Conservation (phyloP, 73 alveolate genomes). For the Paramecium sonneborni region DNA sequence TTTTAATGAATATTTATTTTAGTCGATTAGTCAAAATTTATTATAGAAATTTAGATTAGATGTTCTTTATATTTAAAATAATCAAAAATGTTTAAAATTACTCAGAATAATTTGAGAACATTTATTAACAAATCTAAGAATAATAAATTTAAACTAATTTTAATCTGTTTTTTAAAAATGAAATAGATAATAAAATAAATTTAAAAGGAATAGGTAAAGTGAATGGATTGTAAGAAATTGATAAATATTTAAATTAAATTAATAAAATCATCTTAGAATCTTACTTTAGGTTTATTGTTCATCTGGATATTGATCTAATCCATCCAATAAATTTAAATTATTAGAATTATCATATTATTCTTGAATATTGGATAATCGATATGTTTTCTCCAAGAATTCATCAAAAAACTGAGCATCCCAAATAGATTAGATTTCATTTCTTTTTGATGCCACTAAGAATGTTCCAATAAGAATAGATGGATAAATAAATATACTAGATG, state of each 20-base stretch:
- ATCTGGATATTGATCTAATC: conserved; percentile 23
- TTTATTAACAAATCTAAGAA: background rate
- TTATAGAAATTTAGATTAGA: background rate
- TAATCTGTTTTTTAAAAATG: background rate
- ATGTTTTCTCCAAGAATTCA: conserved; percentile 14
- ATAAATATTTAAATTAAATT: background rate
- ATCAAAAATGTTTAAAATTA: background rate
- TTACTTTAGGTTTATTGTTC: background rate
- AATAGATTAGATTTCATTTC: background rate
- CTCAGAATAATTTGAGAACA: background rate
- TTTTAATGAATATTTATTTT: background rate
- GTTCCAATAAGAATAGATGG: background rate
- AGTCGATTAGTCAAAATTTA: background rate
- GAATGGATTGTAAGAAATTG: background rate
- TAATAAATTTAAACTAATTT: background rate
- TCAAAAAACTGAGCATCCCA: conserved; percentile 42
- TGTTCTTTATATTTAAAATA: background rate
- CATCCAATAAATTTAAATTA: background rate
- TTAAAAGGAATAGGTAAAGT: background rate
- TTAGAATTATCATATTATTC: background rate
- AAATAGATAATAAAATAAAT: background rate
- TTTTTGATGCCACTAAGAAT: background rate
- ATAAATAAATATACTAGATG: background rate
- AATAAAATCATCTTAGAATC: background rate
- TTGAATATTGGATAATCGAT: background rate